A percentile compares a stretch with the other conserved stretches of the same genome.
Evolutionary conservation across 768 basidiomycete species (phyloP).

Genomic region (Boletus huronensis): DNA sequence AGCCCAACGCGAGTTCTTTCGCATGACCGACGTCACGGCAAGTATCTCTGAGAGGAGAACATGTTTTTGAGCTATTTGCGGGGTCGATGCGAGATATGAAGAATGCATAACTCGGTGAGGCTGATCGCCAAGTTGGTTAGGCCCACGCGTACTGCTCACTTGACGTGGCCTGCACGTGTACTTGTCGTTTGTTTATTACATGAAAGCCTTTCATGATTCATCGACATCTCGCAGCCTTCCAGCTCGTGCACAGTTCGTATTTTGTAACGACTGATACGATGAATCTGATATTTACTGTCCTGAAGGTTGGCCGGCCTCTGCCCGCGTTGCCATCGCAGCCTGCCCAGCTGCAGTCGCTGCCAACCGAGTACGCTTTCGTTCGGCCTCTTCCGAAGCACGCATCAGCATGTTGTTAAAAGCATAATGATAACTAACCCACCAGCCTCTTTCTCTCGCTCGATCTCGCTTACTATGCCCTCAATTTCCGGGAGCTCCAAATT

Average conservation of each 20-base stretch:
- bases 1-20: constrained; percentile 97
- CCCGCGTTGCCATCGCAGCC: constrained; percentile 77
- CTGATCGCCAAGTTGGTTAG: not conserved
- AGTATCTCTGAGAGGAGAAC: constrained; percentile 88
- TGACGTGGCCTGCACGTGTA: not conserved
- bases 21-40: constrained; percentile 90
- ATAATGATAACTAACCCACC: constrained; percentile 42
- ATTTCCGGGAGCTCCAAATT: constrained; percentile 85
- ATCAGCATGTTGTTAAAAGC: constrained; percentile 1
- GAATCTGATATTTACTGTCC: constrained; percentile 31
- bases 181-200: constrained; percentile 19
- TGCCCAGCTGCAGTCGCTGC: constrained; percentile 91
- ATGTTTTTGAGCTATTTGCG: constrained; percentile 59
- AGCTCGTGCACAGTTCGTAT: not conserved
- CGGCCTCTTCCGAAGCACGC: constrained; percentile 66
- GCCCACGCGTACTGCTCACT: not conserved
- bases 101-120: constrained; percentile 18
- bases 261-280: constrained; percentile 14
- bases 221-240: no score
- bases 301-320: constrained; percentile 34
- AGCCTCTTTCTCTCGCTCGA: constrained; percentile 96
- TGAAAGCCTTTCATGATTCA: no score
- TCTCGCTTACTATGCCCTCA: constrained; percentile 86
- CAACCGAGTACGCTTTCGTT: constrained; percentile 85
- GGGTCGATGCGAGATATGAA: constrained; percentile 9